Conservation (phyloP, 202 grass and related monocot genomes). For the Cymbopogon flexuosus region DNA sequence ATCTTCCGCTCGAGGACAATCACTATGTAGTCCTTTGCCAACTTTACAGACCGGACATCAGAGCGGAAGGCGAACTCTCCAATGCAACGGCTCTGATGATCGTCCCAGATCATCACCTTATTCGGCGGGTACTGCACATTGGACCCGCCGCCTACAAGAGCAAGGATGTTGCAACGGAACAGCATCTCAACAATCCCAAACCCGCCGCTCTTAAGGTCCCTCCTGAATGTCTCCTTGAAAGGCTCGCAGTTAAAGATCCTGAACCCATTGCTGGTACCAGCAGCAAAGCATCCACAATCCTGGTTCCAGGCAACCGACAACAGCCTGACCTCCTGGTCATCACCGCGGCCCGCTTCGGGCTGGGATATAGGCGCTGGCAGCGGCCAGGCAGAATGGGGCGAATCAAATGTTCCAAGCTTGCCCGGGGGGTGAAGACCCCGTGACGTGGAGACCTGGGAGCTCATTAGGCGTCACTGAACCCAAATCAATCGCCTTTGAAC, state of each 20-base stretch:
- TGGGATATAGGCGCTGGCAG: constrained; percentile 33
- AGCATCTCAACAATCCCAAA: constrained; percentile 85
- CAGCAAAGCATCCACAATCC: constrained; percentile 71
- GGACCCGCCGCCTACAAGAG: constrained; percentile 68
- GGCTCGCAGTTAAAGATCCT: constrained; percentile 74
- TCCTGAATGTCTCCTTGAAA: constrained; percentile 89
- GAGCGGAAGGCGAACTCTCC: constrained; percentile 80
- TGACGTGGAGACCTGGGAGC: constrained; percentile 60
- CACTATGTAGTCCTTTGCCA: constrained; percentile 64
- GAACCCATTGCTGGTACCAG: constrained; percentile 81
- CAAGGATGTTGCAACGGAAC: constrained; percentile 83
- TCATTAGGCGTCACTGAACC: constrained; percentile 25
- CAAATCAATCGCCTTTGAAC: background rate
- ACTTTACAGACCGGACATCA: constrained; percentile 56
- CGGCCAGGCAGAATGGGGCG: constrained; percentile 37
- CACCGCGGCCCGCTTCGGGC: constrained; percentile 25
- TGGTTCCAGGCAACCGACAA: constrained; percentile 85
- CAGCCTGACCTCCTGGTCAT: constrained; percentile 54
- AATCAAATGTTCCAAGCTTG: constrained; percentile 43
- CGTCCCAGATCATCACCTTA: constrained; percentile 95
- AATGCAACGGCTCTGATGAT: constrained; percentile 74
- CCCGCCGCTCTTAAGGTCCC: constrained; percentile 75
- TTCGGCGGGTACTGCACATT: constrained; percentile 67
- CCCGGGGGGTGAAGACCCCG: constrained; percentile 30
- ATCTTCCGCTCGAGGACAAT: constrained; percentile 89